Evolutionary conservation across 108 stramenopile genomes (phyloP).

Genomic region (Asterionellopsis glacialis): DNA sequence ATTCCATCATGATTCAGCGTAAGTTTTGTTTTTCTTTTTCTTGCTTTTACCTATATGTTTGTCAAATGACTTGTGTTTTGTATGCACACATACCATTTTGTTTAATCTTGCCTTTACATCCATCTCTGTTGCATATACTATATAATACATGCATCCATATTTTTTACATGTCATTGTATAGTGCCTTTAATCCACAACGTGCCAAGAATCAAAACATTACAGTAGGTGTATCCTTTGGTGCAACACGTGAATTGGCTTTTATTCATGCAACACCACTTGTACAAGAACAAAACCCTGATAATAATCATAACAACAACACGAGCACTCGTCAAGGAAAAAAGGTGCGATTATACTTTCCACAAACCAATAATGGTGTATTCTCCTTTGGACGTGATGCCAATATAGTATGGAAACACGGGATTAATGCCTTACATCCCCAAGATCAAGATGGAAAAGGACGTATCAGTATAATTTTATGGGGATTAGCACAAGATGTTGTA

Average conservation of each 20-base stretch:
- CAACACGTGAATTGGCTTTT: slow-evolving; percentile 77
- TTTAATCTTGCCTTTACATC: neutral
- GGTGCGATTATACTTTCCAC: slow-evolving; percentile 77
- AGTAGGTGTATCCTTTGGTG: slow-evolving; percentile 79
- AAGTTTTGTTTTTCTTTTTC: slow-evolving; percentile 14
- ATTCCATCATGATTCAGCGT: slow-evolving; percentile 89
- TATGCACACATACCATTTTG: too few species aligned
- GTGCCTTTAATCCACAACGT: slow-evolving; percentile 72
- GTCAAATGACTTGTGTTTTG: neutral
- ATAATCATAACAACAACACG: slow-evolving; percentile 2
- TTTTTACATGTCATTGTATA: slow-evolving; percentile 3
- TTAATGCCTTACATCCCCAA: slow-evolving; percentile 61
- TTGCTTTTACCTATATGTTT: neutral
- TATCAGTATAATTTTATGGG: slow-evolving; percentile 84
- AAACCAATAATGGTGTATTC: slow-evolving; percentile 83
- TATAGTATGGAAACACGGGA: slow-evolving; percentile 79
- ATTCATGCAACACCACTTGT: slow-evolving; percentile 39
- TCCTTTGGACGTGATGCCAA: slow-evolving; percentile 85
- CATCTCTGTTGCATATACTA: neutral
- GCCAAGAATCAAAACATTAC: slow-evolving; percentile 85
- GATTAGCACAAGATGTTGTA: slow-evolving; percentile 45
- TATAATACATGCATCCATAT: neutral
- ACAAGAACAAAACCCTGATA: neutral
- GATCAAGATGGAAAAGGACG: slow-evolving; percentile 68
- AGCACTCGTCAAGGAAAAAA: slow-evolving; percentile 19